phyloP scores from a whole-genome alignment of 2,329 filamentous ascomycete species.

The Paecilomyces dactylethromorphus region DNA sequence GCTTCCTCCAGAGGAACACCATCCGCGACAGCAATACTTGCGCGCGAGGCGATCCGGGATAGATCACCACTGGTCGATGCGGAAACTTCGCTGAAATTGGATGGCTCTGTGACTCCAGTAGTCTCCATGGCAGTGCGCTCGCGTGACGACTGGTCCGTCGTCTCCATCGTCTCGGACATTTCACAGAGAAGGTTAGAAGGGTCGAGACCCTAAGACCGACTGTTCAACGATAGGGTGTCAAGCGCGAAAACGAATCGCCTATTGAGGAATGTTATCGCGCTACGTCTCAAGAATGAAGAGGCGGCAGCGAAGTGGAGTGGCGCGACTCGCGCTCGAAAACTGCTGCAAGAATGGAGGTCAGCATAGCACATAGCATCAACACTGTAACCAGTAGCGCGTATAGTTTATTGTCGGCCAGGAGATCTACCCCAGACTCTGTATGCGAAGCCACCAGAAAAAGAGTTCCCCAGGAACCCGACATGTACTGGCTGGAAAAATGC shows the following conservation, averaged over 20 bases:
- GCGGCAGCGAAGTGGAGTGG: not conserved
- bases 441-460: not conserved
- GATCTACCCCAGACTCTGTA: not conserved
- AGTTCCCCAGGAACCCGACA: not conserved
- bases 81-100: conserved; percentile 22
- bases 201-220: not conserved
- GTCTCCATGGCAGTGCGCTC: conserved; percentile 2
- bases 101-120: conserved; percentile 22
- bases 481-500: not conserved
- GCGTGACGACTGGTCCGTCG: not conserved
- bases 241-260: not conserved
- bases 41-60: conserved; percentile 20
- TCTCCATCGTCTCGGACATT: not conserved
- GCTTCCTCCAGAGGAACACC: conserved; percentile 19
- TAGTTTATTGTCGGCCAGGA: not conserved
- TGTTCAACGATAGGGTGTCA: not conserved
- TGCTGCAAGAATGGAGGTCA: not conserved
- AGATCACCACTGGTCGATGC: conserved; percentile 21
- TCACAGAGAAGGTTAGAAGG: not conserved
- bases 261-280: not conserved
- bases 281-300: not conserved
- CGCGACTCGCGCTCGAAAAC: not conserved
- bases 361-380: not conserved
- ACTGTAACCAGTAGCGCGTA: not conserved
- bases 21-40: conserved; percentile 19